Evolutionary conservation across 352 stramenopile species (phyloP).

Genomic region (Phytophthora citrophthora): DNA sequence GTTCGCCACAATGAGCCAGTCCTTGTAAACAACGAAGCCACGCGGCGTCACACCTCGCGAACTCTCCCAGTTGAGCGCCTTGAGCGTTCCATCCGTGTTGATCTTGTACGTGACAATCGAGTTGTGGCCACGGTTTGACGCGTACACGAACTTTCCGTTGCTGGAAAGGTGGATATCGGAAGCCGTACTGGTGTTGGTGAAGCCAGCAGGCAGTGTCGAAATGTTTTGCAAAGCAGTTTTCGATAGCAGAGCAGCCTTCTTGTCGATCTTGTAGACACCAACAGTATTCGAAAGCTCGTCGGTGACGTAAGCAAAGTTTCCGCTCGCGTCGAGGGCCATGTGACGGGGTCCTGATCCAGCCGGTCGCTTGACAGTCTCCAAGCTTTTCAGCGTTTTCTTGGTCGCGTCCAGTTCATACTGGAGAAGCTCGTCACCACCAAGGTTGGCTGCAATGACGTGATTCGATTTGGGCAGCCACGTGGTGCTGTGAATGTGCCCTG

Average conservation of each 20-base stretch:
- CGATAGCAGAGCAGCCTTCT: slow-evolving; percentile 26
- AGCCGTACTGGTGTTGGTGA: slow-evolving; percentile 30
- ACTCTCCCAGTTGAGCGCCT: slow-evolving; percentile 39
- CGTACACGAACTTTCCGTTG: slow-evolving; percentile 61
- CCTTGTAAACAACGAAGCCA: slow-evolving; percentile 46
- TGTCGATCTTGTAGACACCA: slow-evolving; percentile 54
- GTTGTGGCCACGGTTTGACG: slow-evolving; percentile 70
- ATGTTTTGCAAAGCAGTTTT: slow-evolving; percentile 45
- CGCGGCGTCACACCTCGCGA: slow-evolving; percentile 51
- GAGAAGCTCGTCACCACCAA: slow-evolving; percentile 65
- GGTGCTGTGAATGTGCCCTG: slow-evolving; percentile 64
- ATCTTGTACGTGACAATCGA: slow-evolving; percentile 61
- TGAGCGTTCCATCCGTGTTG: slow-evolving; percentile 39
- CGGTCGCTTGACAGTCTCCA: slow-evolving; percentile 24
- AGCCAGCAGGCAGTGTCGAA: slow-evolving; percentile 52
- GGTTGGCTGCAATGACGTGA: slow-evolving; percentile 53
- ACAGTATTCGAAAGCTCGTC: slow-evolving; percentile 68
- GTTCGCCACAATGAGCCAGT: slow-evolving; percentile 64
- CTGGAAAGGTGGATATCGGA: slow-evolving; percentile 60
- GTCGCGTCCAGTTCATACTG: slow-evolving; percentile 51
- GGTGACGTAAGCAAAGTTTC: slow-evolving; percentile 54
- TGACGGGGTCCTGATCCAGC: slow-evolving; percentile 62
- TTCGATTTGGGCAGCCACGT: slow-evolving; percentile 54
- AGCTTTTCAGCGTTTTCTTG: slow-evolving; percentile 43
- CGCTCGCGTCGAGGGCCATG: slow-evolving; percentile 57